These are phyloP conservation scores for Rhazya stricta DNA, from an alignment of 257 asterid species.

Conservation along the genomic window DNA sequence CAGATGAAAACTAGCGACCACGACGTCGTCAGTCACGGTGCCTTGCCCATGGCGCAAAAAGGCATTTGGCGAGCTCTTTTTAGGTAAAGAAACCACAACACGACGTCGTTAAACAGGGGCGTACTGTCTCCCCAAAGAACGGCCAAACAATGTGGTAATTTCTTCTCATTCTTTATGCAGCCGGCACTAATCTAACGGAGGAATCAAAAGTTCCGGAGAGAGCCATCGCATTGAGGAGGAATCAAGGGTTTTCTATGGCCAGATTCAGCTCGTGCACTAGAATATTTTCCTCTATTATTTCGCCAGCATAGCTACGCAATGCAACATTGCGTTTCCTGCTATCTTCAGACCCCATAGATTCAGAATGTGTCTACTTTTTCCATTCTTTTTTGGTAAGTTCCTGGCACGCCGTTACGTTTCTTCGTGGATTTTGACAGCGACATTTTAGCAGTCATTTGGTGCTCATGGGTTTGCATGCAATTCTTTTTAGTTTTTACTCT, in stretches of 20 bases:
- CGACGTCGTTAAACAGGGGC: too few species aligned
- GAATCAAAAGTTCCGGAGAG: too few species aligned
- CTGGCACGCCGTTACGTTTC: not conserved
- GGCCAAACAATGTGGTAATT: too few species aligned
- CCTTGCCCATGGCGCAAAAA: too few species aligned
- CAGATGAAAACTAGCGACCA: too few species aligned
- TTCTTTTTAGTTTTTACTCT: not conserved
- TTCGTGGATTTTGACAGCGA: not conserved
- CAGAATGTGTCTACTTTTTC: not conserved
- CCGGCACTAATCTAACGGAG: too few species aligned
- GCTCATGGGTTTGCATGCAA: not conserved
- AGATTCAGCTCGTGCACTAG: not conserved
- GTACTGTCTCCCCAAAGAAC: too few species aligned
- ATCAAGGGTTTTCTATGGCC: not conserved
- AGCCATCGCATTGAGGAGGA: too few species aligned
- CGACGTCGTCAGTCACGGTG: too few species aligned
- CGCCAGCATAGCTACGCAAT: slow-evolving; percentile 1
- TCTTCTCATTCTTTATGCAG: too few species aligned
- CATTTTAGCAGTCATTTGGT: slow-evolving; percentile 24
- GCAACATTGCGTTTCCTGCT: not conserved
- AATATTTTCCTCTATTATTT: not conserved
- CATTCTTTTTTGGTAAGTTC: not conserved
- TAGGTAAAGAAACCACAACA: too few species aligned
- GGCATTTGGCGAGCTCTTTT: too few species aligned
- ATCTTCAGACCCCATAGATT: not conserved